These are phyloP conservation scores for Lodderomyces beijingensis DNA, from an alignment of 1,139 yeast species.

Conservation along the genomic window DNA sequence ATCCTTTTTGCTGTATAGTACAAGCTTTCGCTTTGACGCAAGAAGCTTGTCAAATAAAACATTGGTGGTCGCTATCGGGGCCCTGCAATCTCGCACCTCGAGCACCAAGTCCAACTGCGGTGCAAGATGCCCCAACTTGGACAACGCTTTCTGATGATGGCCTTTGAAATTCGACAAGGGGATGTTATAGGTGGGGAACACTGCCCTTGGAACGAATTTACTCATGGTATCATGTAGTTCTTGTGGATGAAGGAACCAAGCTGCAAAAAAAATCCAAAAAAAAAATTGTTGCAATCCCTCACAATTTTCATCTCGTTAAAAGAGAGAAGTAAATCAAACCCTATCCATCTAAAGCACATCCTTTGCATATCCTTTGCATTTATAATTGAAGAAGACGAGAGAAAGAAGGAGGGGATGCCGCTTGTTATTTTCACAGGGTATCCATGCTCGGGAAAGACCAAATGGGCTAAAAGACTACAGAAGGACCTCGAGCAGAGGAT, in stretches of 20 bases:
- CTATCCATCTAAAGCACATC: too few species aligned
- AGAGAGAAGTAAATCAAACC: too few species aligned
- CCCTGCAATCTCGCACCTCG: slow-evolving; percentile 84
- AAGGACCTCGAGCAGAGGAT: slow-evolving; percentile 47
- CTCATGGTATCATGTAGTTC: too few species aligned
- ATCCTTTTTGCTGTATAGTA: slow-evolving; percentile 71
- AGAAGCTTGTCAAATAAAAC: slow-evolving; percentile 70
- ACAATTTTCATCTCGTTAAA: too few species aligned
- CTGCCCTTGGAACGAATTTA: slow-evolving; percentile 36
- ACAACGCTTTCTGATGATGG: slow-evolving; percentile 81
- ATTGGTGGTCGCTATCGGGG: slow-evolving; percentile 83
- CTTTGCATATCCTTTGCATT: too few species aligned
- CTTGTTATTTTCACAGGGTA: slow-evolving; percentile 76
- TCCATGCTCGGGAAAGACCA: slow-evolving; percentile 83
- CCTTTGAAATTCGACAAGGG: slow-evolving; percentile 82
- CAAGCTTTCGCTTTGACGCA: slow-evolving; percentile 52
- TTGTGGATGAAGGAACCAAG: too few species aligned
- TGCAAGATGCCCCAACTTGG: slow-evolving; percentile 62
- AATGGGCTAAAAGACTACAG: slow-evolving; percentile 58
- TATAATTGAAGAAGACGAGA: slow-evolving; percentile 1
- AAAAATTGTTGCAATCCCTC: too few species aligned
- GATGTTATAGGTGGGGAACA: slow-evolving; percentile 67
- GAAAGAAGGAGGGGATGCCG: slow-evolving; percentile 62
- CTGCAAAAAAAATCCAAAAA: too few species aligned
- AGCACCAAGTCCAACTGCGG: slow-evolving; percentile 79